Conservation (phyloP, 176 grass and related monocot genomes). For the Musa acuminata region DNA sequence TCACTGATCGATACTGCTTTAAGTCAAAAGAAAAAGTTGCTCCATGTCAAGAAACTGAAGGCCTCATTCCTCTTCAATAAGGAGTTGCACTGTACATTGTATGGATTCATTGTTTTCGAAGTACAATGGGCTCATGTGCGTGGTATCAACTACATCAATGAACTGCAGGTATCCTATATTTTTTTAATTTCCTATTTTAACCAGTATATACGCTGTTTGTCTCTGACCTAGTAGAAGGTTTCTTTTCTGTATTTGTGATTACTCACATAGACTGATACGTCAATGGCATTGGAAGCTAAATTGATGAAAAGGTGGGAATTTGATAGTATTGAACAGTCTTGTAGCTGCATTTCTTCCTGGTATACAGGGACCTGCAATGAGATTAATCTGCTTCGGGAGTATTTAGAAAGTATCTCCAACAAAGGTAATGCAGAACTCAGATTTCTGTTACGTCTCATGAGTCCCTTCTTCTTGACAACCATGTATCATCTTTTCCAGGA, state of each 20-base stretch:
- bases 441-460: constrained; percentile 17
- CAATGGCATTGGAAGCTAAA: constrained; percentile 75
- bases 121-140: constrained; percentile 73
- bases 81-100: constrained; percentile 72
- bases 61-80: constrained; percentile 61
- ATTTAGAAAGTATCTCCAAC: constrained; percentile 52
- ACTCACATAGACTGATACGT: constrained; percentile 71
- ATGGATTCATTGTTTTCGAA: constrained; percentile 96
- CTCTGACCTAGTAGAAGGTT: constrained; percentile 7
- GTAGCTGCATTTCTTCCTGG: constrained; percentile 53
- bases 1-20: constrained; percentile 75
- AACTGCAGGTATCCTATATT: constrained; percentile 64
- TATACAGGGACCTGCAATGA: constrained; percentile 52
- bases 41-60: constrained; percentile 83
- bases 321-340: constrained; percentile 79
- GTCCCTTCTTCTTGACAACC: constrained; percentile 12
- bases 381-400: constrained; percentile 41
- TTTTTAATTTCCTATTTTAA: constrained; percentile 8
- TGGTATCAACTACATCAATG: constrained; percentile 92
- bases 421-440: constrained; percentile 31
- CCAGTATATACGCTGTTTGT: not conserved
- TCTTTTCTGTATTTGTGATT: constrained; percentile 9
- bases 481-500: constrained; percentile 39
- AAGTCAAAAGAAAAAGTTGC: constrained; percentile 50
- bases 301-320: constrained; percentile 95